Evolutionary conservation across 2,329 filamentous ascomycete genomes (phyloP), one percentile per base, ranked within the genome.

Genomic region (Monilinia polystroma): DNA sequence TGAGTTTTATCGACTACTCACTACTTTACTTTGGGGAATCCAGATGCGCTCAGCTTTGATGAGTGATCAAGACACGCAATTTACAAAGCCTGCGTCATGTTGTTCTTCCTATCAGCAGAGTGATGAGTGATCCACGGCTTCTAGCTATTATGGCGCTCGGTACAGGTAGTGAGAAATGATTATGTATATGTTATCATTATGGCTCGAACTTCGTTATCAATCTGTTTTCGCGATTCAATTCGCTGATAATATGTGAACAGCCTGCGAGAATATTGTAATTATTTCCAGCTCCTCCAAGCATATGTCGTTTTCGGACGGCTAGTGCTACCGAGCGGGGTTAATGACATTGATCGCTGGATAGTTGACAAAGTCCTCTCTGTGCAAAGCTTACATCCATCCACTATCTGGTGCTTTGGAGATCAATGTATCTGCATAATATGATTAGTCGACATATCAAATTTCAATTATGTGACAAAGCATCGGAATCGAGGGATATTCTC

Each of bases 281-380:
- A 16, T 26, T 51, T 38, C 43, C 29, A 7, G 29, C 23, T 35
- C 43, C 11, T 23, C 5, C 18, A 35, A 16, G 12, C 6, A 47
- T 47, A 20, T 23, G 6, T 59, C 26, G 41, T 16, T 59, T 59
- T 59, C 41, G 18, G 26, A 29, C 14, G 20, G 18, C 16, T 20
- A 26, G 6, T 12, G 26, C 26, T 23, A 16, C 29, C 26, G 45
- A 47, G 57, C 29, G 26, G 41, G 26, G 43, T n/a, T 60, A 51
- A 18, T 35, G 16, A 16, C 14, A 51, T 26, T 26, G 18, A 16
- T 60, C 20, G 26, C 38, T 60, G 45, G 45, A 26, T 7, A 23
- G 41, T 47, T 12, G 45, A 60, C 57, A 51, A 60, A 60, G 57
- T 29, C 43, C 14, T 20, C 41, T 49, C 14, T 60, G 29, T 16